phyloP scores from a whole-genome alignment of 2,329 filamentous ascomycete species.

The Arthrobotrys megalospora region DNA sequence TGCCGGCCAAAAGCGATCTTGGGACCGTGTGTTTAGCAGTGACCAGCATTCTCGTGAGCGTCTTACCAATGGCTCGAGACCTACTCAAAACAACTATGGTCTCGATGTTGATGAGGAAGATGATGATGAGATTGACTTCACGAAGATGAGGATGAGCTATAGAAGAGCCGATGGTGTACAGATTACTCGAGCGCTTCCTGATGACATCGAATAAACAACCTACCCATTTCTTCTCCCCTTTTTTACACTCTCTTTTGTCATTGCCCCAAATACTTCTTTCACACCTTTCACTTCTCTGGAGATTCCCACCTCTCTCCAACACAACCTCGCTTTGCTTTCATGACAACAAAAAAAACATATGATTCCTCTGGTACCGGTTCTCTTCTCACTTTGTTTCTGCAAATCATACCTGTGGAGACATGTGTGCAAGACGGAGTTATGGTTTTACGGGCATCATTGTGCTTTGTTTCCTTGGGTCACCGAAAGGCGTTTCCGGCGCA shows the following conservation, averaged over 20 bases:
- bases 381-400: slow-evolving; percentile 33
- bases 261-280: slow-evolving; percentile 48
- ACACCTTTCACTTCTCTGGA: slow-evolving; percentile 24
- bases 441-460: slow-evolving; percentile 61
- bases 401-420: background rate
- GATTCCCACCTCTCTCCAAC: background rate
- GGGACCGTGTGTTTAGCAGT: slow-evolving; percentile 64
- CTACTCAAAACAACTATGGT: slow-evolving; percentile 60
- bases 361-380: slow-evolving; percentile 51
- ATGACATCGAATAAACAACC: slow-evolving; percentile 60
- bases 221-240: background rate
- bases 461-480: slow-evolving; percentile 57
- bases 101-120: slow-evolving; percentile 62
- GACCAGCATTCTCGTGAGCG: slow-evolving; percentile 63
- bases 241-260: background rate
- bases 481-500: slow-evolving; percentile 58
- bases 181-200: slow-evolving; percentile 63
- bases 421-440: slow-evolving; percentile 50
- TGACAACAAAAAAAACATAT: slow-evolving; percentile 52
- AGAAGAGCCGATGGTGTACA: slow-evolving; percentile 65
- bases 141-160: slow-evolving; percentile 64
- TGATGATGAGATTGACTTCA: slow-evolving; percentile 64
- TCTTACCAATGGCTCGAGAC: slow-evolving; percentile 63
- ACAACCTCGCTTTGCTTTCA: slow-evolving; percentile 56
- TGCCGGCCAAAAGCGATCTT: slow-evolving; percentile 63